Evolutionary conservation across 2,329 filamentous ascomycete genomes (phyloP), one percentile per base, ranked within the genome.

Genomic region (Aspergillus caelatus): DNA sequence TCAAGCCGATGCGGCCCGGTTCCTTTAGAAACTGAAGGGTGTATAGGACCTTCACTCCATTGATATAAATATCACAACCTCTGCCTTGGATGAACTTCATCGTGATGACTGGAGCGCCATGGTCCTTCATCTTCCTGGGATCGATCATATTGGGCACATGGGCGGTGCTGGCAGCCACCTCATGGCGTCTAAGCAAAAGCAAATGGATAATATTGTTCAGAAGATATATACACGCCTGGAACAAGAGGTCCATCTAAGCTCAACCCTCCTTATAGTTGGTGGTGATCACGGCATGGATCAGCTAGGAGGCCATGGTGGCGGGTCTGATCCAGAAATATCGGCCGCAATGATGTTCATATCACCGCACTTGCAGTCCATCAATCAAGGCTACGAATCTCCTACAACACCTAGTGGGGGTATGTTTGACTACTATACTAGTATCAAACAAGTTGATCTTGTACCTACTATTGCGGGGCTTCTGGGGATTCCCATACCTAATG

Each of bases 271-370:
- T 34, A 45, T 59, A n/a, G 23, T 41, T 23, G 23, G 23, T 23
- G 57, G 57, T 19, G 57, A 59, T 32, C 57, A 59, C 52, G 57
- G 57, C 2, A 59, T 59, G 57, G 36, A 59, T 34, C 10, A 50
- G 43, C 28, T 32, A 34, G 57, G 57, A 21, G 43, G 36, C 23
- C 57, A 59, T 48, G 57, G 57, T 16, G 57, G 57, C n/a, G 28
- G 30, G 12, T 34, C 28, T 26, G 57, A 50, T 10, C 14, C 23
- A 30, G 57, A 59, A 39, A 50, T 39, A 8, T 59, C 57, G 14
- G 57, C 57, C 10, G 57, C 57, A 21, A 30, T 59, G 57, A 14
- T 50, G 19, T 59, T 59, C 32, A 50, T 59, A 16, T 59, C 57
- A 21, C 57, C 43, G 4, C 34, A 48, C 9, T 14, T 36, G 34